Conservation (phyloP, 805 yeast species). For the Candida caryicola region DNA sequence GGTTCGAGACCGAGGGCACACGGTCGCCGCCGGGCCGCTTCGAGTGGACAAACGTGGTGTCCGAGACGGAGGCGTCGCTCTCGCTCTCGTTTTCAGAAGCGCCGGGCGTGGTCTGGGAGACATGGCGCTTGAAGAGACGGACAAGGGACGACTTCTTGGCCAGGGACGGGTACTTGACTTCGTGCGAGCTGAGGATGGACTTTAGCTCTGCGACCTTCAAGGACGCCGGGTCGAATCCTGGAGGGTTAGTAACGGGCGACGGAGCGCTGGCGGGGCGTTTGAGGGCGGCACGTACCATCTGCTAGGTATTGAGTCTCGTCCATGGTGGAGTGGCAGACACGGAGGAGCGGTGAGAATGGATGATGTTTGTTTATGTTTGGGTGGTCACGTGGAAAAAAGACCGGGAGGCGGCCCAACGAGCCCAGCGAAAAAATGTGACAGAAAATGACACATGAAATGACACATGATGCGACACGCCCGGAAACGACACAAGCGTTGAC, state of each 20-base stretch:
- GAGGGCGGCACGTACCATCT: constrained; percentile 18
- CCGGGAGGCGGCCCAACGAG: no score
- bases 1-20: no score
- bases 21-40: no score
- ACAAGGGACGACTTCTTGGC: constrained; percentile 70
- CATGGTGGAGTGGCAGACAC: constrained; percentile 16
- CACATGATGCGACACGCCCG: no score
- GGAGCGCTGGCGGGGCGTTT: neutral
- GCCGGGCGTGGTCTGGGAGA: neutral
- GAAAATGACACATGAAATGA: no score
- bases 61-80: neutral
- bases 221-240: constrained; percentile 65
- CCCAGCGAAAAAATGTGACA: no score
- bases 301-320: constrained; percentile 22
- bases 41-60: no score
- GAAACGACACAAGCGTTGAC: no score
- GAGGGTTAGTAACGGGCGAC: constrained; percentile 20
- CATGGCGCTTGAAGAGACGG: constrained; percentile 49
- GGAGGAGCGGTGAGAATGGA: neutral
- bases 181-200: constrained; percentile 58
- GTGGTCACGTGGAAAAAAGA: no score
- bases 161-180: constrained; percentile 56
- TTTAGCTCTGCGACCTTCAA: constrained; percentile 71
- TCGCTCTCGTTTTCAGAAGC: neutral
- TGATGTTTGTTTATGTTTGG: constrained; percentile 7